Conservation (phyloP, 2,329 filamentous ascomycete species). For the Leptosphaerulina australis region DNA sequence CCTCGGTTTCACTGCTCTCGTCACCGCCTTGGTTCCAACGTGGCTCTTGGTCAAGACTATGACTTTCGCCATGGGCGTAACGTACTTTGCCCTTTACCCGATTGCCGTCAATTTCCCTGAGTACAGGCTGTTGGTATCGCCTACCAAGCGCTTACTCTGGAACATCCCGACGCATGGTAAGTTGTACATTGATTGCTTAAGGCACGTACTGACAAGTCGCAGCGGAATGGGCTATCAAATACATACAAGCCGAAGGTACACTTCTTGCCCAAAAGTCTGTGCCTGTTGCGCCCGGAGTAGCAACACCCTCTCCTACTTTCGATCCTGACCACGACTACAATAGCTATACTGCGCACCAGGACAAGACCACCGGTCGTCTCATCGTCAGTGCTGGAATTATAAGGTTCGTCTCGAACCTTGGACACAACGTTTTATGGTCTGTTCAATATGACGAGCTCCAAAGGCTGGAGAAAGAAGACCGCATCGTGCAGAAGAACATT, state of each 20-base stretch:
- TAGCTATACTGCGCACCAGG: constrained; percentile 27
- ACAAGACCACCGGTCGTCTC: constrained; percentile 24
- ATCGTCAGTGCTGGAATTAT: constrained; percentile 26
- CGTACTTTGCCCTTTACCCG: constrained; percentile 46
- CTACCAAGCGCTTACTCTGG: constrained; percentile 45
- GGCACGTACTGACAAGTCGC: not conserved
- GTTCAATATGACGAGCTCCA: constrained; percentile 27
- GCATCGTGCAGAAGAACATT: constrained; percentile 27
- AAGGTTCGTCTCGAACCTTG: constrained; percentile 24
- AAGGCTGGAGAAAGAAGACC: constrained; percentile 34
- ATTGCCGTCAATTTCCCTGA: constrained; percentile 42
- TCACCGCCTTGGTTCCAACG: constrained; percentile 30
- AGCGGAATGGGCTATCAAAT: constrained; percentile 46
- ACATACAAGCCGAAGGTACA: constrained; percentile 36
- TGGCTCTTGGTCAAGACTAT: constrained; percentile 39
- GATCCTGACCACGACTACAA: constrained; percentile 23
- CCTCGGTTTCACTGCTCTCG: constrained; percentile 27
- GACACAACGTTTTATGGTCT: constrained; percentile 20
- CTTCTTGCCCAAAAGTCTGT: constrained; percentile 2
- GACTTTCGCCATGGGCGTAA: constrained; percentile 37
- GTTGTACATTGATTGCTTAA: not conserved
- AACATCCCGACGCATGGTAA: constrained; percentile 46
- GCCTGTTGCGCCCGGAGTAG: not conserved
- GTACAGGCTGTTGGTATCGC: constrained; percentile 47
- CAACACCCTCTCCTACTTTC: constrained; percentile 2